Percentiles rank a stretch among this genome's conserved stretches.
phyloP scores from a whole-genome alignment of 2,329 filamentous ascomycete genomes.

The Microdochium bolleyi region DNA sequence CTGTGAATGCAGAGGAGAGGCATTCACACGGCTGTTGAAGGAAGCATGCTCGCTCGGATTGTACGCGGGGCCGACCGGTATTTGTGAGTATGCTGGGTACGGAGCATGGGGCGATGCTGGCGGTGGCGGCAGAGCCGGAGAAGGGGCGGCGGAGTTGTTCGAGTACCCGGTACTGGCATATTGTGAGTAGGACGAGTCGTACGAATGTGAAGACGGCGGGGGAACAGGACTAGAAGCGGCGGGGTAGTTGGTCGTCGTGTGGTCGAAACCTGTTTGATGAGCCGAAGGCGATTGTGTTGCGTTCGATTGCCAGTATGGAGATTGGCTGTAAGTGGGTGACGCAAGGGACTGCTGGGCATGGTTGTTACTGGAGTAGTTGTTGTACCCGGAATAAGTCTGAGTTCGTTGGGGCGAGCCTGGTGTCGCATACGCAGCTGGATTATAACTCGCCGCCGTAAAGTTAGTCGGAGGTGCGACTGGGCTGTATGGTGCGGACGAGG shows the following conservation, averaged over 20 bases:
- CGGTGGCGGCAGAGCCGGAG: conserved; percentile 24
- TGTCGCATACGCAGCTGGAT: conserved; percentile 50
- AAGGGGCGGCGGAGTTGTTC: conserved; percentile 29
- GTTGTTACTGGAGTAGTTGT: conserved; percentile 30
- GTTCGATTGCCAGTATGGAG: conserved; percentile 20
- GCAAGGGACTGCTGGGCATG: conserved; percentile 15
- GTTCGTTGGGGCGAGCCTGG: conserved; percentile 37
- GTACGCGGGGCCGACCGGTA: conserved; percentile 44
- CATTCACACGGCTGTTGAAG: conserved; percentile 36
- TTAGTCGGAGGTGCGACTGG: conserved; percentile 26
- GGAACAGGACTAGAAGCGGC: conserved; percentile 4
- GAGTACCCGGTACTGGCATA: conserved; percentile 25
- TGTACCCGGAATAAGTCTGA: conserved; percentile 40
- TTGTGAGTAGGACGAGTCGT: conserved; percentile 31
- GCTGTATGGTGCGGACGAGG: conserved; percentile 16
- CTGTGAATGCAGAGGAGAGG: conserved; percentile 38
- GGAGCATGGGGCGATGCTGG: conserved; percentile 32
- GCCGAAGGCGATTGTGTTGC: background rate
- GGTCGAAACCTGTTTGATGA: conserved; percentile 22
- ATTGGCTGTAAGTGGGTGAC: conserved; percentile 16
- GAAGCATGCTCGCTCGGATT: conserved; percentile 36
- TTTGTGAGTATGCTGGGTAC: conserved; percentile 44
- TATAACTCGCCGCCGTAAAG: conserved; percentile 48
- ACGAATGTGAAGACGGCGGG: conserved; percentile 23
- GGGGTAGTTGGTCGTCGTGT: conserved; percentile 17